phyloP scores from a whole-genome alignment of 192 early-diverging fungal species.

The Kappamyces sp. region DNA sequence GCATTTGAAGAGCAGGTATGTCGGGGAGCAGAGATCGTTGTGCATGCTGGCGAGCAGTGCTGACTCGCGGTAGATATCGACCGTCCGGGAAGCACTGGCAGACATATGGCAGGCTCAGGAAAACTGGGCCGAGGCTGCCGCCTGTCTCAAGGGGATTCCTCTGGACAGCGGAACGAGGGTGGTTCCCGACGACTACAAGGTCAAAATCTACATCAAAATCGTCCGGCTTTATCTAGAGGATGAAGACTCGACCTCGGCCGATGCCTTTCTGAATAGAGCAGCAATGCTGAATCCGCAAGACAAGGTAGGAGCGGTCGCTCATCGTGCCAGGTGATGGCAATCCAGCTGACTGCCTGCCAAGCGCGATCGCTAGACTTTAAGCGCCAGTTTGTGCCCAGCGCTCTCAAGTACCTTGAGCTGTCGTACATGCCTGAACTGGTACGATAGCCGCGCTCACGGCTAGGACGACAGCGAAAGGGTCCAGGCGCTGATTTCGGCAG shows the following conservation, averaged over 20 bases:
- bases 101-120: conserved; percentile 64
- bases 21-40: background rate
- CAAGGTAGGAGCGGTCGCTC: conserved; percentile 1
- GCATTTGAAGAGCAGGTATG: conserved; percentile 78
- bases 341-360: conserved; percentile 75
- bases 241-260: conserved; percentile 74
- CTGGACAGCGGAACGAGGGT: conserved; percentile 81
- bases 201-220: conserved; percentile 77
- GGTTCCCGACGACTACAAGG: conserved; percentile 58
- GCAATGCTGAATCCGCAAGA: conserved; percentile 41
- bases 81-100: conserved; percentile 70
- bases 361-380: conserved; percentile 81
- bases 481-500: conserved; percentile 55
- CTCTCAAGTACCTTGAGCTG: conserved; percentile 76
- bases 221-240: conserved; percentile 81
- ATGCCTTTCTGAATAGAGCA: conserved; percentile 79
- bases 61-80: conserved; percentile 46
- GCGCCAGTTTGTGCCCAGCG: conserved; percentile 79
- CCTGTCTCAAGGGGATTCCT: conserved; percentile 78
- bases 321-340: conserved; percentile 17
- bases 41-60: background rate
- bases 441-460: background rate
- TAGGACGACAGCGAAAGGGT: conserved; percentile 37
- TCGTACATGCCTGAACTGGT: conserved; percentile 64
- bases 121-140: conserved; percentile 80